These are phyloP conservation scores for Agaricus subrufescens DNA, from an alignment of 768 basidiomycete genomes.

Conservation along the genomic window DNA sequence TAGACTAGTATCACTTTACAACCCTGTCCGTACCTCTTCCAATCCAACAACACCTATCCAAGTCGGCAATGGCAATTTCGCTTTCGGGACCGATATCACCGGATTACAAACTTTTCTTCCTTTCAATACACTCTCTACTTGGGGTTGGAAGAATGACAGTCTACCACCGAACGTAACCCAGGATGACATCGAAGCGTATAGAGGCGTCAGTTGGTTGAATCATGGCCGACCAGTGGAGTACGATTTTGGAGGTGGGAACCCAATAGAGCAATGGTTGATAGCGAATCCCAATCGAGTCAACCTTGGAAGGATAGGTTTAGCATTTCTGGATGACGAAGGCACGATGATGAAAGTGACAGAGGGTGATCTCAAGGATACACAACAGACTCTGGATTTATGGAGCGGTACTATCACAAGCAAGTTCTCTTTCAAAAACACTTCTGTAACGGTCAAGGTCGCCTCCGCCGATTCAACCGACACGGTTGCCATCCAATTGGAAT, in stretches of 20 bases:
- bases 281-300: conserved; percentile 56
- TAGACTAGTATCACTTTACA: conserved; percentile 42
- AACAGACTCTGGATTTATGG: conserved; percentile 52
- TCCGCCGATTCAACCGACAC: conserved; percentile 34
- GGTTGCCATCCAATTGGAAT: conserved; percentile 35
- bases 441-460: conserved; percentile 34
- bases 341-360: conserved; percentile 28
- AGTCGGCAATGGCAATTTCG: conserved; percentile 59
- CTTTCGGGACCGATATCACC: conserved; percentile 54
- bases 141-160: conserved; percentile 61
- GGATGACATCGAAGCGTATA: conserved; percentile 40
- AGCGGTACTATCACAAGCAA: conserved; percentile 44
- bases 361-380: conserved; percentile 26
- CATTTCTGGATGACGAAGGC: conserved; percentile 31
- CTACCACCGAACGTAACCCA: conserved; percentile 38
- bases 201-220: conserved; percentile 45
- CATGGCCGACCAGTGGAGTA: conserved; percentile 47
- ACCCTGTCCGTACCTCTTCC: conserved; percentile 45
- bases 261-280: conserved; percentile 51
- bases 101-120: conserved; percentile 55
- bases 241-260: conserved; percentile 39
- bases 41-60: conserved; percentile 47
- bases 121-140: conserved; percentile 51
- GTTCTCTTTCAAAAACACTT: conserved; percentile 32
- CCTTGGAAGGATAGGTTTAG: conserved; percentile 44